phyloP scores from a whole-genome alignment of 1,139 yeast genomes.

The Pichia sorboxylosa region DNA sequence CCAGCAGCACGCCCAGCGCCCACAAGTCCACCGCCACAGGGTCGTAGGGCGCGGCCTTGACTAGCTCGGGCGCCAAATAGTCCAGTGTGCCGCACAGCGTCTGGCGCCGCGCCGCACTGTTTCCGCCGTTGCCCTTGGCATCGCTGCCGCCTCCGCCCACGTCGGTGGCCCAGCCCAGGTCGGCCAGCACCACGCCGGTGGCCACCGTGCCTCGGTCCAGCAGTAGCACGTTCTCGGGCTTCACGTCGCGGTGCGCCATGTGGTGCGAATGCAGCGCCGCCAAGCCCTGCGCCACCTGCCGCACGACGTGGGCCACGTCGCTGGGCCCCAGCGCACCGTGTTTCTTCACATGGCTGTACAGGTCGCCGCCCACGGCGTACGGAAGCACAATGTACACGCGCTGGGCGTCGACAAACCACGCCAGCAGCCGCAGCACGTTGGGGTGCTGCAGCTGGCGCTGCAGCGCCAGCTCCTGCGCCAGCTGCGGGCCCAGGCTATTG shows the following conservation, averaged over 20 bases:
- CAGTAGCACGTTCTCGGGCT: slow-evolving; percentile 80
- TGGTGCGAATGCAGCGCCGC: slow-evolving; percentile 73
- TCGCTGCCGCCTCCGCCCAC: not conserved
- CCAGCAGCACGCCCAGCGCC: slow-evolving; percentile 84
- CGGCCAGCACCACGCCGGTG: slow-evolving; percentile 50
- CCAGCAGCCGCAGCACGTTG: slow-evolving; percentile 66
- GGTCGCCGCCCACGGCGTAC: slow-evolving; percentile 77
- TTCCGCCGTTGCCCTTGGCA: not conserved
- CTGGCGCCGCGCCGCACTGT: slow-evolving; percentile 32
- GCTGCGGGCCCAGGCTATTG: not conserved
- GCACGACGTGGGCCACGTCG: not conserved
- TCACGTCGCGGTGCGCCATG: slow-evolving; percentile 81
- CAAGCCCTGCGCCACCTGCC: slow-evolving; percentile 55
- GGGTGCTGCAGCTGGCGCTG: slow-evolving; percentile 70
- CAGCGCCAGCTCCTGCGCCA: slow-evolving; percentile 69
- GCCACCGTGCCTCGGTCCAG: slow-evolving; percentile 59
- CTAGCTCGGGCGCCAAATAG: slow-evolving; percentile 92
- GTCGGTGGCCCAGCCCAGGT: slow-evolving; percentile 82
- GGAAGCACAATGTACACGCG: slow-evolving; percentile 79
- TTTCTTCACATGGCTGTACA: slow-evolving; percentile 52
- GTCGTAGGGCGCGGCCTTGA: slow-evolving; percentile 28
- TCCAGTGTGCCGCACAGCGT: slow-evolving; percentile 95
- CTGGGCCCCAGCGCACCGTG: not conserved
- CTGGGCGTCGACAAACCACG: slow-evolving; percentile 71
- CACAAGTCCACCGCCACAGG: slow-evolving; percentile 57